Percentiles rank a stretch among this genome's conserved stretches.
These are phyloP conservation scores for Solanum ossicruentum DNA, from an alignment of 257 asterid species.

Conservation along the genomic window DNA sequence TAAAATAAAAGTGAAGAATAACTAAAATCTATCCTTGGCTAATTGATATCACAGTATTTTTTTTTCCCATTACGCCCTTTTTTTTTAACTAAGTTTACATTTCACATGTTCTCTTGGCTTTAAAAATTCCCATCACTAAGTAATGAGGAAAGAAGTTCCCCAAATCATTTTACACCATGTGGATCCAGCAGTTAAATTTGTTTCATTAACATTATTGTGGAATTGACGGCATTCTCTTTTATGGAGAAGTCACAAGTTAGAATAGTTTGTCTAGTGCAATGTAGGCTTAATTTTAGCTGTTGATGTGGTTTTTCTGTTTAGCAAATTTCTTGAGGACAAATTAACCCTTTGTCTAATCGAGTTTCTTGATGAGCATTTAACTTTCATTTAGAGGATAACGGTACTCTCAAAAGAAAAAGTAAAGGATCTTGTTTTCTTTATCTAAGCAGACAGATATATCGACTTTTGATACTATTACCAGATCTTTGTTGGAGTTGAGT, in stretches of 20 bases:
- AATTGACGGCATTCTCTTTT: not conserved
- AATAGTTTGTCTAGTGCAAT: not conserved
- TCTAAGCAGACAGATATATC: not conserved
- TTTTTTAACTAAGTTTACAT: too few species aligned
- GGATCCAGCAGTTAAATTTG: not conserved
- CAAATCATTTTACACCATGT: too few species aligned
- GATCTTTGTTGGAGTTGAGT: constrained; percentile 2
- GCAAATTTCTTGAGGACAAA: not conserved
- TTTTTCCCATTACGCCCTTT: too few species aligned
- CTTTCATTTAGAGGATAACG: not conserved
- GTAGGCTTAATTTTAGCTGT: not conserved
- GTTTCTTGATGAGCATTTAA: not conserved
- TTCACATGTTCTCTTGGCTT: too few species aligned
- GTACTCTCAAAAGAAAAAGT: not conserved
- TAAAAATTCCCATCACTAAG: too few species aligned
- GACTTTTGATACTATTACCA: not conserved
- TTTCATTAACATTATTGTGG: not conserved
- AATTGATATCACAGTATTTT: too few species aligned
- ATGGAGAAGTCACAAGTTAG: not conserved
- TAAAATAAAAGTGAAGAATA: too few species aligned
- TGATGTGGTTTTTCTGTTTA: not conserved
- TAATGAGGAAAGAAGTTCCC: too few species aligned
- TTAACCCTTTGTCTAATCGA: not conserved
- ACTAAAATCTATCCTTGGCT: too few species aligned
- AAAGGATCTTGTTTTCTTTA: not conserved